Base-by-base conservation (phyloP, 345 rosid genomes). In the Carallia pectinifolia region DNA sequence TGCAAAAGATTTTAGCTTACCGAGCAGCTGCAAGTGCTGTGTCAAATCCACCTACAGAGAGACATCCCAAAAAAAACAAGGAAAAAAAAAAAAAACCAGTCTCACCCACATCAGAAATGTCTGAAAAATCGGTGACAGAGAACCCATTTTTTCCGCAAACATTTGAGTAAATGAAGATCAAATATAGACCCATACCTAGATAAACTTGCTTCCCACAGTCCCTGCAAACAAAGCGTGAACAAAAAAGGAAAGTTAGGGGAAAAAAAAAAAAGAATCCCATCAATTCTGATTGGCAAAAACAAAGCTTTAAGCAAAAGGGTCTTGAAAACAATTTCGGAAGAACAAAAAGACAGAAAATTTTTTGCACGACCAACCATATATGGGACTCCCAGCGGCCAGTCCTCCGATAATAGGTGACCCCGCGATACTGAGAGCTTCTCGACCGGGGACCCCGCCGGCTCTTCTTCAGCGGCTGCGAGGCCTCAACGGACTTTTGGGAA, bases 331-430 rank as follows among this genome's bases (percentile, higher is more conserved):
- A 23, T 55, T 44, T 44, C 12, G 50, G 17, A 44, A 60, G 18
- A 6, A 44, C 33, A 18, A 6, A 61, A 7, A 40, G 59, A 36
- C 29, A 10, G 1, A 23, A 53, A 44, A 44, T 2, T 4, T 6
- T 4, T 15, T 6, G 4, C 18, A 72, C 6, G 1, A 75, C 81
- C 17, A 55, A 92, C 99, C 99, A 95, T 67, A 95, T 95, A 79
- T 95, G 99, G 66, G 99, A 95, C 77, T 95, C 99, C 99, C 99
- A 95, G 68, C 99, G 85, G 62, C 99, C 99, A n/a, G 99, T 95
- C 67, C 99, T 84, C 79, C 99, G 85, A 79, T 95, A 95, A 70
- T 88, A 95, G 55, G 99, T 95, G 63, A 95, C 99, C 5, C 99
- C 99, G 39, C 99, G 84, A 67, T 90, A 95, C 74, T 95, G 99